phyloP scores from a whole-genome alignment of 1,139 yeast species.

The Yamadazyma friedrichii region DNA sequence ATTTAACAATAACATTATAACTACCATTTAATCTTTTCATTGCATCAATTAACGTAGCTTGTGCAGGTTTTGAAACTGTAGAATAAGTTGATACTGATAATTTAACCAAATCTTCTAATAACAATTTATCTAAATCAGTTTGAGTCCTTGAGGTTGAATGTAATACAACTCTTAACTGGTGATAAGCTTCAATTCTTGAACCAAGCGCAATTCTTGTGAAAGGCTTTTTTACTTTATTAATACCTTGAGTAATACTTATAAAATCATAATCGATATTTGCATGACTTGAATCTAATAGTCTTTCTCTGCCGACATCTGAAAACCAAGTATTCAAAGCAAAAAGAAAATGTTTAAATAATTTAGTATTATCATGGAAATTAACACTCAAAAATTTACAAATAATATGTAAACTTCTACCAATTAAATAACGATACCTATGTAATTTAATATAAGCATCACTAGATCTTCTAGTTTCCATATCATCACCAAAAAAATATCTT shows the following conservation, averaged over 20 bases:
- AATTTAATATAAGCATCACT: conserved; percentile 57
- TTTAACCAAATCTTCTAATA: conserved; percentile 69
- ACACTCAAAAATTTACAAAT: conserved; percentile 50
- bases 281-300: conserved; percentile 57
- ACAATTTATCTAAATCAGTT: conserved; percentile 60
- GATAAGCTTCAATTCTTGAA: conserved; percentile 74
- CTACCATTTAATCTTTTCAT: conserved; percentile 76
- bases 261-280: conserved; percentile 38
- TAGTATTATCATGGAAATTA: conserved; percentile 66
- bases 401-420: conserved; percentile 70
- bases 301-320: conserved; percentile 77
- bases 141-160: conserved; percentile 77
- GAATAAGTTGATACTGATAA: conserved; percentile 72
- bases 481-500: conserved; percentile 56
- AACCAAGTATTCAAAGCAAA: conserved; percentile 78
- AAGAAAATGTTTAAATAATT: conserved; percentile 61
- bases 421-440: conserved; percentile 58
- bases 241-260: conserved; percentile 35
- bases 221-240: conserved; percentile 59
- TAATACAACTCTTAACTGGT: conserved; percentile 69
- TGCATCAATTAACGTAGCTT: conserved; percentile 64
- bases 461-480: conserved; percentile 42
- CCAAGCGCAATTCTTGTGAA: conserved; percentile 79
- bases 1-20: conserved; percentile 49
- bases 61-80: conserved; percentile 70